A percentile compares a stretch with the other conserved stretches of the same genome.
Evolutionary conservation across 2,329 filamentous ascomycete species (phyloP).

Genomic region (Esteya vermicola): DNA sequence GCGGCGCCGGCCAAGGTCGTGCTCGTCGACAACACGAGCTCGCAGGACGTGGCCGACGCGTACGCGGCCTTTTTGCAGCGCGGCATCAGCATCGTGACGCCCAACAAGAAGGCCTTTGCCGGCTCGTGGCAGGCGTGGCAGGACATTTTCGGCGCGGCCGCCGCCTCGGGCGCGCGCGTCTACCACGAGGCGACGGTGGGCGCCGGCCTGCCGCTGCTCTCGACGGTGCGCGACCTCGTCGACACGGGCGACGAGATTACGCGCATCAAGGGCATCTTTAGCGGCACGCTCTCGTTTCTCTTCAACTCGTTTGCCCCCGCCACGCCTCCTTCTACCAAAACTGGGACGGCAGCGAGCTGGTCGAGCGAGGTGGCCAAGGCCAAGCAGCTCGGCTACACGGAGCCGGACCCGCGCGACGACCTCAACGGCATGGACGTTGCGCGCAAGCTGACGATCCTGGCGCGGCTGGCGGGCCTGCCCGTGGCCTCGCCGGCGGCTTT

Average conservation of each 20-base stretch:
- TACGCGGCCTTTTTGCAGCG: constrained; percentile 72
- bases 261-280: constrained; percentile 94
- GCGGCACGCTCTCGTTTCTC: constrained; percentile 92
- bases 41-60: constrained; percentile 65
- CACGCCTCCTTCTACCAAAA: constrained; percentile 55
- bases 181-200: constrained; percentile 95
- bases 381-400: constrained; percentile 84
- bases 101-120: constrained; percentile 98
- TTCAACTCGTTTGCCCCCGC: constrained; percentile 94
- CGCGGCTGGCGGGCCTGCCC: constrained; percentile 66
- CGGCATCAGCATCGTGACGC: constrained; percentile 84
- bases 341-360: constrained; percentile 66
- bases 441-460: constrained; percentile 90
- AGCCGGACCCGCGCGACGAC: constrained; percentile 76
- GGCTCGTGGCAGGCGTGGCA: constrained; percentile 70
- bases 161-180: constrained; percentile 59
- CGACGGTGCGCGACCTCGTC: constrained; percentile 84
- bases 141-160: constrained; percentile 66
- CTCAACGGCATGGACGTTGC: constrained; percentile 83
- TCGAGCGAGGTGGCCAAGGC: constrained; percentile 84
- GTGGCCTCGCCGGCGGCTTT: constrained; percentile 78
- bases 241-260: constrained; percentile 85
- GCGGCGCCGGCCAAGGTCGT: constrained; percentile 65
- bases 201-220: constrained; percentile 84
- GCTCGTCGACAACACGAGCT: constrained; percentile 91